A percentile compares a stretch with the other conserved stretches of the same genome.
Evolutionary conservation across 2,329 filamentous ascomycete species (phyloP).

Genomic region (Sclerotiophoma versabilis): DNA sequence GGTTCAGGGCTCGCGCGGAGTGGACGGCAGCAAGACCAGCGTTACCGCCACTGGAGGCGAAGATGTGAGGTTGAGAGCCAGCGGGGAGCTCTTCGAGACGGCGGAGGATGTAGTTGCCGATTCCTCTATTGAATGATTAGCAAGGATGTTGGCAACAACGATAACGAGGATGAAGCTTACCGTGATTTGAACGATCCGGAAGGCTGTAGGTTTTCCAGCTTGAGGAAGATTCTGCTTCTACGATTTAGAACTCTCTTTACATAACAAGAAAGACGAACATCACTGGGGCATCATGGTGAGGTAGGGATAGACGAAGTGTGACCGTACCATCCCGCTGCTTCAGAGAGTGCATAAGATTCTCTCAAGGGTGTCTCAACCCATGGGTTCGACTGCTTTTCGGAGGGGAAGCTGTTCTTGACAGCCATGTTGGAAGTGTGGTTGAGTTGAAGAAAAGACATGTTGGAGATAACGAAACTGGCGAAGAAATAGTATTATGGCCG

Average conservation of each 20-base stretch:
- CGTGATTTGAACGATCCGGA: slow-evolving; percentile 84
- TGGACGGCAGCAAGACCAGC: slow-evolving; percentile 83
- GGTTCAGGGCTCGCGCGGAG: slow-evolving; percentile 69
- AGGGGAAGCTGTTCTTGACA: slow-evolving; percentile 28
- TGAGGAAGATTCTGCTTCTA: slow-evolving; percentile 76
- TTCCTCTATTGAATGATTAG: slow-evolving; percentile 55
- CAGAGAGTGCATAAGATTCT: slow-evolving; percentile 70
- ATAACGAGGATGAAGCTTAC: slow-evolving; percentile 29
- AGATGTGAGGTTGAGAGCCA: slow-evolving; percentile 67
- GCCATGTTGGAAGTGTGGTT: slow-evolving; percentile 29
- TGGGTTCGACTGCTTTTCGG: slow-evolving; percentile 48
- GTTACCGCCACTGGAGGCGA: slow-evolving; percentile 81
- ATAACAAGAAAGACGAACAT: slow-evolving; percentile 1
- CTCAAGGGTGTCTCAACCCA: slow-evolving; percentile 78
- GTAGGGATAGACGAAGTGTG: slow-evolving; percentile 28
- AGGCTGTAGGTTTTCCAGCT: slow-evolving; percentile 84
- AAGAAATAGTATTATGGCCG: neutral
- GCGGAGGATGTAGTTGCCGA: slow-evolving; percentile 73
- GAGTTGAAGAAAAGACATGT: slow-evolving; percentile 13
- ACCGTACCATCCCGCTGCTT: slow-evolving; percentile 73
- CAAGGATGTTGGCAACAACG: neutral
- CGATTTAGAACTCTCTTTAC: slow-evolving; percentile 46
- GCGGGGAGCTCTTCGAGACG: slow-evolving; percentile 49
- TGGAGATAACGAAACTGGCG: neutral
- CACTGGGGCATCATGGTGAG: neutral